Evolutionary conservation across 495 filamentous ascomycete genomes (phyloP).

Genomic region (Tetracladium setigerum): DNA sequence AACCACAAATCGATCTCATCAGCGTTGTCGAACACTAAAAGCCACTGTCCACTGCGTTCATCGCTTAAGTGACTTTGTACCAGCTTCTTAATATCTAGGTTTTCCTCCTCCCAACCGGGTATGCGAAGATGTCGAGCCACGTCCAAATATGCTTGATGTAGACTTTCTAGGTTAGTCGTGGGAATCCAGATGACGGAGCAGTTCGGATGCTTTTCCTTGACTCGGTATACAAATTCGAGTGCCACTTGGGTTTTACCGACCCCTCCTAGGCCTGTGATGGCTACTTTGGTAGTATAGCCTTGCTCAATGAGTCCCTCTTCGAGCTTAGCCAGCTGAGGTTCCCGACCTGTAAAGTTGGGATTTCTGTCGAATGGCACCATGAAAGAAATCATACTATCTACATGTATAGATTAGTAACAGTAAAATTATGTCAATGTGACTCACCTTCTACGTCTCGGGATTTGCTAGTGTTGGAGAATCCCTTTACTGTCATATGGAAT

Average conservation of each 20-base stretch:
- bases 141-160: conserved; percentile 7
- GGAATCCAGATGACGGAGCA: conserved; percentile 11
- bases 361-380: conserved; percentile 11
- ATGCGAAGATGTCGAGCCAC: not conserved
- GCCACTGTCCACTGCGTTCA: conserved; percentile 4
- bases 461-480: conserved; percentile 1
- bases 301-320: not conserved
- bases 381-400: no score
- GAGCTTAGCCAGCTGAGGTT: conserved; percentile 1
- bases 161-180: conserved; percentile 4
- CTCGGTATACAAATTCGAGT: conserved; percentile 9
- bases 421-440: no score
- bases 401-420: no score
- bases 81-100: conserved; percentile 1
- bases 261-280: conserved; percentile 12
- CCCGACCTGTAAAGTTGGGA: conserved; percentile 6
- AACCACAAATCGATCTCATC: conserved; percentile 10
- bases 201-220: not conserved
- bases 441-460: no score
- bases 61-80: conserved; percentile 2
- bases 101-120: not conserved
- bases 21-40: conserved; percentile 12
- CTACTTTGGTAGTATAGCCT: not conserved
- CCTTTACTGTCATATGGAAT: conserved; percentile 11
- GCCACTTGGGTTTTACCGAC: conserved; percentile 10